Percentiles rank a stretch among this genome's conserved stretches.
Conservation (phyloP, 441 rosid species). For the Biscutella laevigata region DNA sequence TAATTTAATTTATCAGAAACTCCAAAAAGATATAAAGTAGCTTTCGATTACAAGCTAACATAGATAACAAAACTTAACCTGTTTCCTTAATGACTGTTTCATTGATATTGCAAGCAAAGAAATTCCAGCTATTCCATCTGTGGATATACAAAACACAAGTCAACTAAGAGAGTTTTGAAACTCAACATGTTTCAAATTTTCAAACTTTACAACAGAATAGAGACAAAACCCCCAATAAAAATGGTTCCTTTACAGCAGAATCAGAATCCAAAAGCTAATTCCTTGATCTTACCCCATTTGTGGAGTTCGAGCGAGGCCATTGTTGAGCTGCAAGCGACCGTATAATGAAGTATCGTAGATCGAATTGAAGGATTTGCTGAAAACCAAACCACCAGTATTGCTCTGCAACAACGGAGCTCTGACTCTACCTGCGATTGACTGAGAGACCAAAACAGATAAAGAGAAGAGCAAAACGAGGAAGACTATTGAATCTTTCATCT, state of each 20-base stretch:
- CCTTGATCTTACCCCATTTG: slow-evolving; percentile 62
- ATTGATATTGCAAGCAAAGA: slow-evolving; percentile 78
- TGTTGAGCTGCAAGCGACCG: slow-evolving; percentile 72
- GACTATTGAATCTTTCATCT: slow-evolving; percentile 2
- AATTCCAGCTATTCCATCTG: slow-evolving; percentile 99
- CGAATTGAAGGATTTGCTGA: slow-evolving; percentile 35
- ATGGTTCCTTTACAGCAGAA: slow-evolving; percentile 2
- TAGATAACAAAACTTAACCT: slow-evolving; percentile 28
- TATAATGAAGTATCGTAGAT: slow-evolving; percentile 70
- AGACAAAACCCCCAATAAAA: background rate
- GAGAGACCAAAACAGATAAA: slow-evolving; percentile 27
- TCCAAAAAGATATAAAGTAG: background rate
- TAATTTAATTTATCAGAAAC: slow-evolving; percentile 22
- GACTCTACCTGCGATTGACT: slow-evolving; percentile 39
- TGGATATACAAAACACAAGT: slow-evolving; percentile 15
- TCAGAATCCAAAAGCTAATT: background rate
- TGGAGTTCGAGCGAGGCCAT: slow-evolving; percentile 87
- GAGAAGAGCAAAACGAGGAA: slow-evolving; percentile 14
- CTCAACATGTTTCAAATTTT: background rate
- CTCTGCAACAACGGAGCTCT: slow-evolving; percentile 37
- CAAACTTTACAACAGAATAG: background rate
- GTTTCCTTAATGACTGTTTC: slow-evolving; percentile 81
- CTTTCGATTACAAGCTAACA: background rate
- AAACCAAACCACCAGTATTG: slow-evolving; percentile 28
- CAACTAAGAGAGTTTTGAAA: background rate